Base-by-base conservation (phyloP, 495 filamentous ascomycete genomes). In the Amniculicola lignicola region DNA sequence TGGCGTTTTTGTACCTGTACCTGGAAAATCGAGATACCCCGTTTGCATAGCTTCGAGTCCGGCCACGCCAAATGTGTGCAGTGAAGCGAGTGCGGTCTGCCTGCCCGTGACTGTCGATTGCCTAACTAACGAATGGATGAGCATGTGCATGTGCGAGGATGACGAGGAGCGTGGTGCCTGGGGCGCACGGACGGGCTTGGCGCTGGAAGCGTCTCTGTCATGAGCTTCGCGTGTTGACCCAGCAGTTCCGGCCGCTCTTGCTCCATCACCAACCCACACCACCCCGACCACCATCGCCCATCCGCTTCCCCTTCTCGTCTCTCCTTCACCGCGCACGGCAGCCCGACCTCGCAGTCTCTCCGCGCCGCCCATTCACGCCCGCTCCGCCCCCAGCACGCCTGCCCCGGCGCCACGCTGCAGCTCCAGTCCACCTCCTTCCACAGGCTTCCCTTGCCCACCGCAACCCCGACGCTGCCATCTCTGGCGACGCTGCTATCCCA, bases 371-470 rank as follows among this genome's bases (percentile, higher is more conserved):
- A 39, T n/a, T n/a, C n/a, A 43, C 4, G 11, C 37, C 39, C 23
- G 40, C 38, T 42, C 59, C 42, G 53, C 52, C 50, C 3, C 16
- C 33, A 51, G 31, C 44, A 37, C 54, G 56, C 51, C 54, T 45
- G 38, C 55, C 29, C 40, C 19, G 50, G 55, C 55, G 44, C 61
- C 45, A 59, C 55, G 27, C 38, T 9, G n/a, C 29, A 9, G 29
- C 27, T 24, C 56, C 59, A 51, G 51, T 60, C 61, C 45, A 52
- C 44, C 52, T 48, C 44, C 56, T 64, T 64, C 61, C 56, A 60
- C 50, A 45, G 38, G 2, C 51, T 60, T 51, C 51, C 36, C 21
- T 29, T 22, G 14, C 46, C 21, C 51, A 27, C 38, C 3, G 10
- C 56, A 19, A 33, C 41, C 23, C 37, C 49, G 25, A 49, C 25